Base-by-base conservation (phyloP, 129 eudicot species). In the Cynara cardunculus region DNA sequence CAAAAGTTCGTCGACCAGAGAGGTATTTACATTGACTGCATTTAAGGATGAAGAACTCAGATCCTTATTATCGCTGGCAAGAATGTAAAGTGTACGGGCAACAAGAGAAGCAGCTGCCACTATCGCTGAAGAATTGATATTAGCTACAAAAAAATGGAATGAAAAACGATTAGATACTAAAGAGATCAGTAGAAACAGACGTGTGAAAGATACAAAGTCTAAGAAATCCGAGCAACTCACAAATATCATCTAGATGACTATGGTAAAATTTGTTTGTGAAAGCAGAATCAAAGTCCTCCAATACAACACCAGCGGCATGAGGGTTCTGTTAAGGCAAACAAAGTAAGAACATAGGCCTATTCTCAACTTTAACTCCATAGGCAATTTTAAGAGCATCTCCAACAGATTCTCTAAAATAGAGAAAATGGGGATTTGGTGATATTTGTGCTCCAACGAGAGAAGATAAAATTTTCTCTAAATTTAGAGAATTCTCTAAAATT, bases 81-180 rank as follows among this genome's bases (percentile, higher is more conserved):
- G 97, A 31, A 81, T 71, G 88, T 95, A 95, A 18, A 95, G 91
- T 67, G 97, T 85, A 49, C 99, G 91, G 70, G 99, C 97, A 89
- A 92, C 89, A 71, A 95, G 87, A 70, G 99, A 92, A 80, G 99
- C 94, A 44, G 99, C 91, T 4, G 92, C 97, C 25, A 81, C 87
- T 21, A 95, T 91, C 73, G 97, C 86, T 79, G 99, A 88, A 25
- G 97, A 85, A 84, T 95, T 95, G 25, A 95, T 83, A 81, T 95
- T 95, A 49, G 93, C 99, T 95, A 97, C 90, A 86, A 69, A 37
- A 26, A 83, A 7, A 64, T 18, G 44, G 32, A 21, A 41, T 74
- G 32, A 56, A 89, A 82, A 41, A 77, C 27, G 77, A 35, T 35
- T 73, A 26, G 4, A 18, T 56, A 64, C 27, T 22, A 64, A 35